A percentile compares a stretch with the other conserved stretches of the same genome.
Conservation (phyloP, 352 stramenopile species). For the Phytopythium montanum region DNA sequence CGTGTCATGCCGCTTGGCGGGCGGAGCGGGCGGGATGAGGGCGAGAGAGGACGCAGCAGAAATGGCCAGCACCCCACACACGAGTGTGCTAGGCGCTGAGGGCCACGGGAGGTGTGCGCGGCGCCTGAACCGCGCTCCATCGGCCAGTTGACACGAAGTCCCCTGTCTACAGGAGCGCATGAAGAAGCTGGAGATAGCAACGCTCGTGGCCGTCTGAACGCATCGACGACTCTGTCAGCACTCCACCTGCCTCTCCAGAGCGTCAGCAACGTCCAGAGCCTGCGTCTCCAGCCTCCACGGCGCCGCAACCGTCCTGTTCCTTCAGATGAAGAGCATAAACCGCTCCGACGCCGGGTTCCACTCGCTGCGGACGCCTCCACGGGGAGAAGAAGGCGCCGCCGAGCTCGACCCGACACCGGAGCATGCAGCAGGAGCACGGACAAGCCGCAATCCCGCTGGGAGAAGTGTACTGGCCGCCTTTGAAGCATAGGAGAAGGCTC, state of each 20-base stretch:
- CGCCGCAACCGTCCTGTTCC: constrained; percentile 1
- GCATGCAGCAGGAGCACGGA: not conserved
- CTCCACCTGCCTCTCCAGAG: constrained; percentile 4
- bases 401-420: not conserved
- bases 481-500: constrained; percentile 55
- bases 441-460: not conserved
- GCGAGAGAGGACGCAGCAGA: not conserved
- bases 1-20: constrained; percentile 30
- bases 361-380: constrained; percentile 1
- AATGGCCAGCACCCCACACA: not conserved
- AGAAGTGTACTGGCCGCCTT: constrained; percentile 63
- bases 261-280: not conserved
- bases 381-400: not conserved
- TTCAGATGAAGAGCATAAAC: not conserved
- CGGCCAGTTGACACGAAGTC: not conserved
- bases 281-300: not conserved
- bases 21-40: not conserved
- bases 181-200: not conserved
- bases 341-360: not conserved
- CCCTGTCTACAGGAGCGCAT: not conserved
- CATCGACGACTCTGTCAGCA: constrained; percentile 2
- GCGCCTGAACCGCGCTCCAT: not conserved
- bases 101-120: constrained; percentile 2
- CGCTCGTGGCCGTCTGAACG: not conserved
- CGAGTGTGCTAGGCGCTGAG: not conserved